Evolutionary conservation across 106 monocot genomes (phyloP), one percentile per base, ranked within the genome.

Genomic region (Dactylorhiza incarnata): DNA sequence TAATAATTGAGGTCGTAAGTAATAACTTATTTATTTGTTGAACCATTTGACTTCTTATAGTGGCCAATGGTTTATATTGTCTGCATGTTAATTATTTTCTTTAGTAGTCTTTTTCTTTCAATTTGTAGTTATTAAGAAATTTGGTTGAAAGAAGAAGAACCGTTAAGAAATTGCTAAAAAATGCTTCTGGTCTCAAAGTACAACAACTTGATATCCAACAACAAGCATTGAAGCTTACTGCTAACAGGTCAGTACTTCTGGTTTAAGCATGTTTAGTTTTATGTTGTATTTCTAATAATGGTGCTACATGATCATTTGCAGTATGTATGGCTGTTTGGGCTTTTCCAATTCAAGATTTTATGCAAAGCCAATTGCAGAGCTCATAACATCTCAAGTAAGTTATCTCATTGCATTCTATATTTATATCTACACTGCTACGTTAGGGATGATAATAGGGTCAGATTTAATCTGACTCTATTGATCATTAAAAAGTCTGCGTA

Each of bases 241-340:
- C 97, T n/a, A 97, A 97, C 76, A 97, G 97, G 97, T 97, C 72
- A 46, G 9, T 46, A 65, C 5, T 82, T 79, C 11, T 74, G 9
- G 62, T 77, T 47, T 5, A n/a, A 26, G 24, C 9, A 9, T 63
- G 20, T 26, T 76, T 17, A 45, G 11, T 66, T 54, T 53, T 47
- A 14, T 37, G 47, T 47, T 56, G 54, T 66, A 43, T 14, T 56
- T 17, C 6, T 80, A 73, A 79, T 17, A 25, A 5, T 70, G 11
- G 22, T 54, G 74, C 24, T 66, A 52, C 71, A 43, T 69, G 74
- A 75, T 20, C n/a, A 47, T 49, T 74, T 88, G 14, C 43, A 97
- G 97, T 78, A 94, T 97, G 84, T 97, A 97, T 83, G 97, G 97
- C 61, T 97, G 97, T 81, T 85, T 97, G 79, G 97, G 97, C n/a